phyloP scores from a whole-genome alignment of 495 filamentous ascomycete species.

The Penicillium pancosmium region DNA sequence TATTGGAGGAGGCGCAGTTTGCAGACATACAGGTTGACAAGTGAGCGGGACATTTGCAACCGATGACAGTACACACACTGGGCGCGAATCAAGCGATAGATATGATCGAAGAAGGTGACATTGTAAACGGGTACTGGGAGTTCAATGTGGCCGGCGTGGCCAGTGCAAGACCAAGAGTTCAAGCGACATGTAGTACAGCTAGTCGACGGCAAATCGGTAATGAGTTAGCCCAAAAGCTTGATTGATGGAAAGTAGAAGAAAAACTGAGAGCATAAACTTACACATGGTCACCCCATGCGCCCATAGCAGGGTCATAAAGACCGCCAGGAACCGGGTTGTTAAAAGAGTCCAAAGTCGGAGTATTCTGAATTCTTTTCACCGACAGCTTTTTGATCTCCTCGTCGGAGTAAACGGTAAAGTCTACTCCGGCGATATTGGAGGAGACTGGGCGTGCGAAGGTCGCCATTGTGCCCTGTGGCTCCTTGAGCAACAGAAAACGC shows the following conservation, averaged over 20 bases:
- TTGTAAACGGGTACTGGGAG: slow-evolving; percentile 92
- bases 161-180: slow-evolving; percentile 77
- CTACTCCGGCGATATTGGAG: slow-evolving; percentile 82
- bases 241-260: neutral
- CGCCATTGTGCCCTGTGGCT: slow-evolving; percentile 54
- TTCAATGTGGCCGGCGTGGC: slow-evolving; percentile 93
- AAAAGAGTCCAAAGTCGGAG: slow-evolving; percentile 84
- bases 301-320: slow-evolving; percentile 89
- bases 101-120: slow-evolving; percentile 89
- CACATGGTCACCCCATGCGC: slow-evolving; percentile 82
- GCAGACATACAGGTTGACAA: slow-evolving; percentile 76
- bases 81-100: slow-evolving; percentile 76
- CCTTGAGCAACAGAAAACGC: slow-evolving; percentile 46
- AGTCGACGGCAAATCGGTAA: slow-evolving; percentile 24
- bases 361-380: slow-evolving; percentile 88
- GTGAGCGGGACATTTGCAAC: slow-evolving; percentile 71
- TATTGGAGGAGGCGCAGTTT: slow-evolving; percentile 85
- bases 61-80: slow-evolving; percentile 89
- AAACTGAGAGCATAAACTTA: slow-evolving; percentile 49
- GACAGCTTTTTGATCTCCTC: slow-evolving; percentile 87
- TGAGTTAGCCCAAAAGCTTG: slow-evolving; percentile 7
- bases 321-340: slow-evolving; percentile 84
- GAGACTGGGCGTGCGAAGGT: slow-evolving; percentile 89
- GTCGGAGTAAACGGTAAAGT: slow-evolving; percentile 79
- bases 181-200: slow-evolving; percentile 92